Base-by-base conservation (phyloP, 257 asterid genomes). In the Ballota nigra region DNA sequence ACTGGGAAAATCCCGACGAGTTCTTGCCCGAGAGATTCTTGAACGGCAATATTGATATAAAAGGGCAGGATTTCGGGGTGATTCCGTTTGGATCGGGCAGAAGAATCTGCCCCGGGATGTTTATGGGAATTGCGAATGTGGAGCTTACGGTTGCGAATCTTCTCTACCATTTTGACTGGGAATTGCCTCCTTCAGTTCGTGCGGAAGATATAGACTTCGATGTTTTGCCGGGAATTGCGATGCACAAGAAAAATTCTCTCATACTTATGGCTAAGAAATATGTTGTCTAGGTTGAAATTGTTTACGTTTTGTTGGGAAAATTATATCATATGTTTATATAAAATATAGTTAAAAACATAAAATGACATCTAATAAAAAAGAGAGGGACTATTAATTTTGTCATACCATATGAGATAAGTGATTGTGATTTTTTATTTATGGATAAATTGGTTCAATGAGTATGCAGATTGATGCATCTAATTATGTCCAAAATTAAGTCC, bases 41-140 rank as follows among this genome's bases (percentile, higher is more conserved):
- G 26, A 45, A 60, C 2, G 29, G 4, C 12, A 6, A 13, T 31
- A 15, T 59, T 7, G 76, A 71, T 3, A 4, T 29, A 1, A 59
- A 29, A 18, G 69, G 69, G 18, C 24, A 29, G 19, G 40, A 61
- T 60, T 71, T 71, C 22, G 56, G 29, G 41, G 24, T 69, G n/a
- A 8, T 69, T 15, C 74, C 74, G 0, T 69, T 69, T n/a, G 74
- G 69, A 1, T 45, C 76, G 13, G 76, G 76, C 0, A 11, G 76
- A 11, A 71, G 76, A 15, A 31, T 19, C 18, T 60, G 69, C 62
- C 76, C 76, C 5, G 69, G 69, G 0, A 20, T 31, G 16, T 3
- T 4, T 0, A 60, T 71, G 69, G 69, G 76, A 31, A 11, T 60
- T 19, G 24, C 18, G 1, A 29, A 31, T 4, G 76, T 71, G 36